Percentiles rank a stretch among this genome's conserved stretches.
phyloP scores from a whole-genome alignment of 129 eudicot species.

The Calendula officinalis region DNA sequence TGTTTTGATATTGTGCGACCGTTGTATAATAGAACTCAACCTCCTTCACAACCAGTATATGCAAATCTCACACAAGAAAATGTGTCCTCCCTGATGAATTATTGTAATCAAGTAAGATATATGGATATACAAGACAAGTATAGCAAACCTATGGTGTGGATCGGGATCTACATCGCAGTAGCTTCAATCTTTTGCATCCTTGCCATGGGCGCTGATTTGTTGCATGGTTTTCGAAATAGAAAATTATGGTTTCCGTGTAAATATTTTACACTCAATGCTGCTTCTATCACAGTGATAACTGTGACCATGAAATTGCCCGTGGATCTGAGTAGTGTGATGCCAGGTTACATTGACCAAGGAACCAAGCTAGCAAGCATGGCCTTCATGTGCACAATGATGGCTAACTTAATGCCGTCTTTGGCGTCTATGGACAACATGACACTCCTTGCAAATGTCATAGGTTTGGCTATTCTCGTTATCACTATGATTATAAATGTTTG shows the following conservation, averaged over 20 bases:
- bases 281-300: slow-evolving; percentile 12
- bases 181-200: slow-evolving; percentile 7
- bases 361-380: neutral
- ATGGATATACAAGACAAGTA: neutral
- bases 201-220: slow-evolving; percentile 10
- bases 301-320: neutral
- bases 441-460: slow-evolving; percentile 29
- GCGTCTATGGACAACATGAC: slow-evolving; percentile 37
- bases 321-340: neutral
- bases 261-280: slow-evolving; percentile 2
- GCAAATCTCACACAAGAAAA: neutral
- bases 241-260: slow-evolving; percentile 9
- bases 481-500: slow-evolving; percentile 28
- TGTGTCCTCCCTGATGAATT: neutral
- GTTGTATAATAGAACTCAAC: neutral
- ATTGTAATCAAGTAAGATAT: neutral
- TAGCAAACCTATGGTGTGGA: slow-evolving; percentile 7
- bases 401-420: slow-evolving; percentile 37
- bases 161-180: slow-evolving; percentile 10
- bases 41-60: neutral
- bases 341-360: neutral
- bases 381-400: slow-evolving; percentile 20
- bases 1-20: neutral
- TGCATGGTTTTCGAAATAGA: slow-evolving; percentile 6
- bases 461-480: slow-evolving; percentile 39